Percentiles rank a stretch among this genome's conserved stretches.
Evolutionary conservation across 2,329 filamentous ascomycete species (phyloP).

Genomic region (Penicillium psychrosexuale): DNA sequence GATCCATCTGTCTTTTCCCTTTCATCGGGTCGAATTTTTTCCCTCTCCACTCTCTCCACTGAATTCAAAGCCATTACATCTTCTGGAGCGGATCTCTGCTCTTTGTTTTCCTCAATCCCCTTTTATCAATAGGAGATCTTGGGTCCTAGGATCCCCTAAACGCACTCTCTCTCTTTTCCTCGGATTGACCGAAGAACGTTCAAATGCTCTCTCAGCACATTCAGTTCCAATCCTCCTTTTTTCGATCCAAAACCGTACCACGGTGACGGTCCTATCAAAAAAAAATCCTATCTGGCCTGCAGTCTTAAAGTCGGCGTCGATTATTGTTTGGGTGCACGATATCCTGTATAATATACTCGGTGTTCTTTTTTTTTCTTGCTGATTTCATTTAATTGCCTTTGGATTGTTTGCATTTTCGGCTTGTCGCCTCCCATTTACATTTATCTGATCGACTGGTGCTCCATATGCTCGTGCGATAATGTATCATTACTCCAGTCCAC

Average conservation of each 20-base stretch:
- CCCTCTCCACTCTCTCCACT: constrained; percentile 13
- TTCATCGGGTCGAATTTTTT: constrained; percentile 17
- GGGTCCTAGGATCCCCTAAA: constrained; percentile 4
- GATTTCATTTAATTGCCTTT: constrained; percentile 19
- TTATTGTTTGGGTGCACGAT: constrained; percentile 37
- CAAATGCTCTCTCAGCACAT: constrained; percentile 46
- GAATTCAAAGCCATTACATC: constrained; percentile 8
- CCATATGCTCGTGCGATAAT: constrained; percentile 41
- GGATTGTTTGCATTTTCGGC: constrained; percentile 8
- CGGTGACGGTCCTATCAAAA: constrained; percentile 42
- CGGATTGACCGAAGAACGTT: constrained; percentile 35
- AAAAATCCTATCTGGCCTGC: constrained; percentile 18
- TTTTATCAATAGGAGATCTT: constrained; percentile 2
- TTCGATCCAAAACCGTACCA: constrained; percentile 41
- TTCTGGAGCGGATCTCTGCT: constrained; percentile 9
- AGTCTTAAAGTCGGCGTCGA: constrained; percentile 32
- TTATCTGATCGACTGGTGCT: constrained; percentile 18
- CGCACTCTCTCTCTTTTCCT: constrained; percentile 15
- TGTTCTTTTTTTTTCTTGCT: constrained; percentile 24
- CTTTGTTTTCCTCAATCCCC: constrained; percentile 4
- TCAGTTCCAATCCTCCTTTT: constrained; percentile 39
- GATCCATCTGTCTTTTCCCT: constrained; percentile 10
- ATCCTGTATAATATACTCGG: constrained; percentile 47
- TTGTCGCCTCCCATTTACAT: constrained; percentile 3
- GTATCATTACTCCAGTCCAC: constrained; percentile 48